Evolutionary conservation across 2,329 filamentous ascomycete genomes (phyloP).

Genomic region (Colletotrichum gloeosporioides): DNA sequence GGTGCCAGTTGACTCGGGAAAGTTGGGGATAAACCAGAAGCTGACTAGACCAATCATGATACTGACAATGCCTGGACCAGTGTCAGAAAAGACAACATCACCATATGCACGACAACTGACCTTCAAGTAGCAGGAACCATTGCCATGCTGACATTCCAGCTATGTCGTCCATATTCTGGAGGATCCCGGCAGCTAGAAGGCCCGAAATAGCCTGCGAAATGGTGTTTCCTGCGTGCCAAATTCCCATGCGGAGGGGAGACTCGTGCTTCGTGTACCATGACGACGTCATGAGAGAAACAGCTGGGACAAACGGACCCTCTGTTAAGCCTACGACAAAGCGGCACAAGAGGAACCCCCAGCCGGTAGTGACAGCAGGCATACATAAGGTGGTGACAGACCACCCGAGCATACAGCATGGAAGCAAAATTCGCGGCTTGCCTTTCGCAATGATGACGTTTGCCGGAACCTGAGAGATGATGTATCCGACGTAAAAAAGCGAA

Average conservation of each 20-base stretch:
- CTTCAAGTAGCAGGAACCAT: conserved; percentile 48
- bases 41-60: conserved; percentile 34
- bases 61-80: conserved; percentile 28
- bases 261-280: conserved; percentile 54
- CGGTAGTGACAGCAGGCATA: conserved; percentile 43
- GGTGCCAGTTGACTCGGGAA: conserved; percentile 35
- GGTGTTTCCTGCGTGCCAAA: conserved; percentile 50
- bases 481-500: conserved; percentile 51
- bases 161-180: conserved; percentile 47
- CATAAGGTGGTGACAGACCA: conserved; percentile 48
- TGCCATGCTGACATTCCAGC: conserved; percentile 40
- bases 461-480: conserved; percentile 50
- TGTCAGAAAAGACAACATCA: background rate
- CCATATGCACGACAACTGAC: background rate
- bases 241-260: conserved; percentile 45
- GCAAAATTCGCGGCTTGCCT: conserved; percentile 36
- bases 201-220: conserved; percentile 49
- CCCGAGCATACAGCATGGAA: conserved; percentile 44
- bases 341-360: conserved; percentile 33
- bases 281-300: conserved; percentile 48
- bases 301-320: conserved; percentile 50
- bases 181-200: conserved; percentile 47
- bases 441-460: conserved; percentile 51
- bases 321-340: conserved; percentile 36
- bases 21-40: conserved; percentile 42